Conservation (phyloP, 139 green algal species). For the Zygnema circumcarinatum region DNA sequence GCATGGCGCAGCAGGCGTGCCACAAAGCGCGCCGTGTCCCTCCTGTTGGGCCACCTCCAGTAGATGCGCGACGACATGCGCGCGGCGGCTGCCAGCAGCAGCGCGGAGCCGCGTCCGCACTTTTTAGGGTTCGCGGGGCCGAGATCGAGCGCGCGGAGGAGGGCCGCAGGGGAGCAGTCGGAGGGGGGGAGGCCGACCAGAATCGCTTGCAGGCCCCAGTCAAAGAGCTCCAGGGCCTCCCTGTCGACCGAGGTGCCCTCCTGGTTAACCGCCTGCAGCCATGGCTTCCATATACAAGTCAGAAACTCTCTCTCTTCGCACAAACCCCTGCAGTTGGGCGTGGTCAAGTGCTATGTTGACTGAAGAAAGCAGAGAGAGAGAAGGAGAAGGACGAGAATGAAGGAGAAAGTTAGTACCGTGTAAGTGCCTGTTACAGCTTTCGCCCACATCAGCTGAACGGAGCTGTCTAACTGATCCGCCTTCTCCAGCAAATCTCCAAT, state of each 20-base stretch:
- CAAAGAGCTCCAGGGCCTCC: constrained; percentile 34
- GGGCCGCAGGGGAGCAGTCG: not conserved
- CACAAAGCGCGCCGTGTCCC: constrained; percentile 15
- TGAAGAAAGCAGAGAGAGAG: constrained; percentile 6
- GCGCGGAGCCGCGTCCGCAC: not conserved
- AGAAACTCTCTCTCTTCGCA: too few relatives aligned
- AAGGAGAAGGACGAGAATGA: not conserved
- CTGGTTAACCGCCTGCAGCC: not conserved
- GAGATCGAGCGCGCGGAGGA: not conserved
- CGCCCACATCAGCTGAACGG: constrained; percentile 20
- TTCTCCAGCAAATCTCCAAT: constrained; percentile 19
- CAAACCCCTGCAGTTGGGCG: too few relatives aligned
- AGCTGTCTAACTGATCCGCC: not conserved
- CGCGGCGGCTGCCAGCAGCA: constrained; percentile 28
- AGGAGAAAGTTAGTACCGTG: not conserved
- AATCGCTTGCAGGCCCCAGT: constrained; percentile 25
- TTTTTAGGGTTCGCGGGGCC: not conserved
- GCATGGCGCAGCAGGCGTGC: not conserved
- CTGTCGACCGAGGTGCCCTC: constrained; percentile 7
- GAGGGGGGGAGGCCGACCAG: not conserved
- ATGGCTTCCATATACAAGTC: too few relatives aligned
- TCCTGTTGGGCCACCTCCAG: constrained; percentile 25
- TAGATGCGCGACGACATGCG: constrained; percentile 36
- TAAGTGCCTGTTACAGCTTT: constrained; percentile 24
- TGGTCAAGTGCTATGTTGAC: too few relatives aligned